phyloP scores from a whole-genome alignment of 345 rosid species.

The Gynandropsis gynandra region DNA sequence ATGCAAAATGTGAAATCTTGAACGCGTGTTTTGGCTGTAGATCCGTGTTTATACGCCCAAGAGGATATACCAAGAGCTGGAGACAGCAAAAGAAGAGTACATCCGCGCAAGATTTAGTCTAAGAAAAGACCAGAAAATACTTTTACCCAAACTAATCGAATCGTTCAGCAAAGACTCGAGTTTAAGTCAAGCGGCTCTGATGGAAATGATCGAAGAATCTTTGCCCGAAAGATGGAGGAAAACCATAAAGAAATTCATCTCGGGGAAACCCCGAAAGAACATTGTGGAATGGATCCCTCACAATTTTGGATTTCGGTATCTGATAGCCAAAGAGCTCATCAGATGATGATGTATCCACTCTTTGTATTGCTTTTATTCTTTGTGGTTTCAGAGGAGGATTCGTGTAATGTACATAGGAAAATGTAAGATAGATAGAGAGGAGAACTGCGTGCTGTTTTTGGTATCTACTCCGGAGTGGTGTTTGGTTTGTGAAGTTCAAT shows the following conservation, averaged over 20 bases:
- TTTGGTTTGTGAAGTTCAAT: constrained; percentile 7
- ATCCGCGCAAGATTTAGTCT: constrained; percentile 64
- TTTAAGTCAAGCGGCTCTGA: constrained; percentile 40
- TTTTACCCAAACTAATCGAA: constrained; percentile 74
- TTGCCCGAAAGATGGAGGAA: constrained; percentile 49
- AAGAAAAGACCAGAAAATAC: constrained; percentile 66
- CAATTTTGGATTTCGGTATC: constrained; percentile 74
- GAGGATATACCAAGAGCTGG: constrained; percentile 69
- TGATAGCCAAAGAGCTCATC: constrained; percentile 67
- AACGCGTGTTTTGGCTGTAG: constrained; percentile 28
- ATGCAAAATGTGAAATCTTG: constrained; percentile 12
- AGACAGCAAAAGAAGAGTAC: constrained; percentile 79
- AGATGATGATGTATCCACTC: constrained; percentile 26
- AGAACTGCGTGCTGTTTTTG: constrained; percentile 21
- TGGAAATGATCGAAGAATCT: constrained; percentile 66
- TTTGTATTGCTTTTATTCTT: no score
- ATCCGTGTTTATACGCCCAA: constrained; percentile 71
- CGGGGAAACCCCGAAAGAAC: constrained; percentile 57
- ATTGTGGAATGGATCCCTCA: constrained; percentile 78
- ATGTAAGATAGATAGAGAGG: no score
- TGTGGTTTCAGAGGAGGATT: no score
- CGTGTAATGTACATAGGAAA: no score
- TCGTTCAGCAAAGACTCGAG: constrained; percentile 68
- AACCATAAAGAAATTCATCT: constrained; percentile 44
- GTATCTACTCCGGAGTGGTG: constrained; percentile 13